Conservation (phyloP, 176 grass and related monocot species). For the Calamus simplicifolius region DNA sequence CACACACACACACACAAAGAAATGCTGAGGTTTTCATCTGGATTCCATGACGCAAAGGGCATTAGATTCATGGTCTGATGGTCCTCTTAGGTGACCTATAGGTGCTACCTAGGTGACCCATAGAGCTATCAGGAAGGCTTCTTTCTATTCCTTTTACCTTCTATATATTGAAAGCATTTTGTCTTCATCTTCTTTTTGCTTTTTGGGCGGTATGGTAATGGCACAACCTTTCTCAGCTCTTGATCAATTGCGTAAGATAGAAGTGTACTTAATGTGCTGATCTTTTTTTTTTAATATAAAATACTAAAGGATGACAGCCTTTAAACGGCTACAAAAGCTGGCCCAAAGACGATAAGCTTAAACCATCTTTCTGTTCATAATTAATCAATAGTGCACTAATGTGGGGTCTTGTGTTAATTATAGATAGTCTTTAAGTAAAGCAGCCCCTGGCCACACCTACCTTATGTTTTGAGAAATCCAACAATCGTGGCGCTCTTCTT, state of each 20-base stretch:
- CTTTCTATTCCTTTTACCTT: background rate
- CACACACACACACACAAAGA: too few relatives aligned
- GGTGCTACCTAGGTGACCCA: background rate
- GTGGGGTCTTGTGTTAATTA: constrained; percentile 16
- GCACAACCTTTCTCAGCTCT: background rate
- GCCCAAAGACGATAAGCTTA: constrained; percentile 70
- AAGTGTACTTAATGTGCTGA: constrained; percentile 22
- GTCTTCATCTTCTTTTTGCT: constrained; percentile 19
- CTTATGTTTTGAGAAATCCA: background rate
- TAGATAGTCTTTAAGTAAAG: constrained; percentile 35
- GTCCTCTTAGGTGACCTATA: background rate
- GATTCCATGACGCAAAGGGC: constrained; percentile 63
- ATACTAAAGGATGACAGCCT: constrained; percentile 40
- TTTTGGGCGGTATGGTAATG: constrained; percentile 4
- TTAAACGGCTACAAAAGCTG: constrained; percentile 35
- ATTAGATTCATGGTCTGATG: background rate
- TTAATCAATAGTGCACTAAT: constrained; percentile 2
- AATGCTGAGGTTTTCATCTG: constrained; percentile 3
- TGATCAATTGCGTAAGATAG: constrained; percentile 38
- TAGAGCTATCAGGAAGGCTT: background rate
- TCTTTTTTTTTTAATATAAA: constrained; percentile 39
- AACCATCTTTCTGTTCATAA: constrained; percentile 23
- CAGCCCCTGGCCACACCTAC: constrained; percentile 10
- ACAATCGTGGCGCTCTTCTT: constrained; percentile 23
- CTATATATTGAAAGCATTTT: background rate